Evolutionary conservation across 371 early-diverging fungal genomes (phyloP).

Genomic region (Paraphysoderma sedebokerense): DNA sequence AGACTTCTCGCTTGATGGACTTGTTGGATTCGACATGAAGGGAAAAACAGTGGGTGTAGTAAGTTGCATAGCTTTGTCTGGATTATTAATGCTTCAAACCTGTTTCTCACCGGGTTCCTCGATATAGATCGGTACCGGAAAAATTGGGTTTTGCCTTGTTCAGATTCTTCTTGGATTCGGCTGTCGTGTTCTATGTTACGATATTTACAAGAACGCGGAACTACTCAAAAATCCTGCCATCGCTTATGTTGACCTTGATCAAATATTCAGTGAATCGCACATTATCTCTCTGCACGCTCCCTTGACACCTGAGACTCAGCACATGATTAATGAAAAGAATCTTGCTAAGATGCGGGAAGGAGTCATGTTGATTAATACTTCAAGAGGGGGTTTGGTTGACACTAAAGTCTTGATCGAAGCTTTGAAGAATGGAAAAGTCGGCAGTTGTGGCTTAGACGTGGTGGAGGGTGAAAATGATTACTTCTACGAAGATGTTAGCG

Average conservation of each 20-base stretch:
- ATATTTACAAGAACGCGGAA: constrained; percentile 16
- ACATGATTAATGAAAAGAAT: constrained; percentile 16
- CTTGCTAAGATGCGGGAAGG: constrained; percentile 17
- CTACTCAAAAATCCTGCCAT: constrained; percentile 3
- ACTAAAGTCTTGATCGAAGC: constrained; percentile 15
- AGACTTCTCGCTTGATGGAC: constrained; percentile 16
- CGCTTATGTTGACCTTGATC: constrained; percentile 30
- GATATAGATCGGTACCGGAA: constrained; percentile 22
- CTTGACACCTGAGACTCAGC: constrained; percentile 14
- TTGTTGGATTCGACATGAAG: constrained; percentile 21
- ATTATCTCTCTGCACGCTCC: constrained; percentile 24
- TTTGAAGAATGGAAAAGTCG: constrained; percentile 16
- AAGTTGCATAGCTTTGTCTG: too few relatives aligned
- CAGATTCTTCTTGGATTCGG: constrained; percentile 24
- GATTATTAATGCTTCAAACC: too few relatives aligned
- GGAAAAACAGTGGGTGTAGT: constrained; percentile 24
- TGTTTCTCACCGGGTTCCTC: too few relatives aligned
- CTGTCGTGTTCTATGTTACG: constrained; percentile 19
- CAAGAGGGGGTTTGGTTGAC: constrained; percentile 19
- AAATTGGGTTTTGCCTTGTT: constrained; percentile 20
- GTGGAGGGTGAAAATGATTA: constrained; percentile 19
- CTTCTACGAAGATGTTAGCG: too few relatives aligned
- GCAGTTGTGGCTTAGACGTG: constrained; percentile 23
- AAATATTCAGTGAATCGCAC: constrained; percentile 4
- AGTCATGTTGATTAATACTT: constrained; percentile 23